Percentiles rank a stretch among this genome's conserved stretches.
Evolutionary conservation across 768 basidiomycete species (phyloP).

Genomic region (Floccularia luteovirens): DNA sequence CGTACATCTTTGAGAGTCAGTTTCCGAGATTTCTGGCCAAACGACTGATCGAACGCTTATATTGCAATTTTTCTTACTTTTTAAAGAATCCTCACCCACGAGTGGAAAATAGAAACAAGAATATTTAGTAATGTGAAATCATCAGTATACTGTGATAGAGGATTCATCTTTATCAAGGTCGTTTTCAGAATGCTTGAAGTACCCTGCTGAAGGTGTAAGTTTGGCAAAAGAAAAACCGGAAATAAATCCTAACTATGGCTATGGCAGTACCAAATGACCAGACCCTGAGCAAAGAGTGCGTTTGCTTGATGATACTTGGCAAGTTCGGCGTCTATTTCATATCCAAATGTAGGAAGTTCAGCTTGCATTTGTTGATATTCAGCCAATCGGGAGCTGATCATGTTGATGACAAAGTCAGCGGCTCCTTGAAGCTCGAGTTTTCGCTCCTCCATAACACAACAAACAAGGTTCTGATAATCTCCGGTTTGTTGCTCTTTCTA

Average conservation of each 20-base stretch:
- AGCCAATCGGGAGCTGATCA: slow-evolving; percentile 12
- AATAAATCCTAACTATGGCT: slow-evolving; percentile 1
- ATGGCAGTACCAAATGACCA: slow-evolving; percentile 5
- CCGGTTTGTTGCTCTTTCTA: slow-evolving; percentile 21
- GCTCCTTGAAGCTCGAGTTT: slow-evolving; percentile 16
- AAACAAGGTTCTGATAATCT: slow-evolving; percentile 18
- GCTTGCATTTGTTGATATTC: slow-evolving; percentile 14
- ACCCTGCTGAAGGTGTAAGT: no score
- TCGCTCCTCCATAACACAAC: slow-evolving; percentile 14
- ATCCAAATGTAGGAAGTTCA: slow-evolving; percentile 15
- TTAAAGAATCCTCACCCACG: no score
- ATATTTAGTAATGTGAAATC: no score
- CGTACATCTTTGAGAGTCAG: no score
- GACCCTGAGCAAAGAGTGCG: slow-evolving; percentile 5
- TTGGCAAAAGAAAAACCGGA: no score
- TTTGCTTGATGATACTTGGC: slow-evolving; percentile 2
- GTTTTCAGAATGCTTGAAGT: no score
- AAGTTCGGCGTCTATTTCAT: slow-evolving; percentile 6
- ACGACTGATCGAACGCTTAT: no score
- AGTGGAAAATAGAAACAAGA: no score
- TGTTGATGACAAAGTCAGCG: slow-evolving; percentile 12
- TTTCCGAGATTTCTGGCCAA: no score
- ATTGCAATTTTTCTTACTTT: no score
- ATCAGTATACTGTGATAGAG: no score
- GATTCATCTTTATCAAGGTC: no score